Evolutionary conservation across 2,329 filamentous ascomycete genomes (phyloP).

Genomic region (Stagonosporopsis vannaccii): DNA sequence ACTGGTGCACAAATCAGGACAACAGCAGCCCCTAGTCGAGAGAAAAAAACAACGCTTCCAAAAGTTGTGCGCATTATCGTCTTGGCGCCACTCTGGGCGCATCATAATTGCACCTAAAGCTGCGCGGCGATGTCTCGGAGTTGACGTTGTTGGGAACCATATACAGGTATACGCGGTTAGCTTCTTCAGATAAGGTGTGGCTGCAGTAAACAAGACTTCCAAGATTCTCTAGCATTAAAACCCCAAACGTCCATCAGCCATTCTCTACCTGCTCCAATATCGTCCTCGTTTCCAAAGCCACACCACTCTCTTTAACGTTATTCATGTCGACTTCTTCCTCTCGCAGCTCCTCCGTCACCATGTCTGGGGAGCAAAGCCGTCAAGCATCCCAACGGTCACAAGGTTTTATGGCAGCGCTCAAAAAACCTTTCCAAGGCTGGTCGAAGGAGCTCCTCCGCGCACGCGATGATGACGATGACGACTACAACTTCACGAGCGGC

Average conservation of each 20-base stretch:
- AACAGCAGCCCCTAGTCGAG: background rate
- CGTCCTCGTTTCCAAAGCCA: background rate
- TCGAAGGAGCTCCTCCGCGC: slow-evolving; percentile 43
- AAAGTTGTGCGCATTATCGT: slow-evolving; percentile 1
- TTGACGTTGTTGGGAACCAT: slow-evolving; percentile 4
- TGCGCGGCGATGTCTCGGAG: slow-evolving; percentile 14
- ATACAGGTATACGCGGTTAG: background rate
- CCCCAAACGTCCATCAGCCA: background rate
- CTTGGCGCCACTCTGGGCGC: background rate
- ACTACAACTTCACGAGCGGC: slow-evolving; percentile 46
- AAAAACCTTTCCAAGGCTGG: slow-evolving; percentile 48
- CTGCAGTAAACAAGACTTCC: background rate
- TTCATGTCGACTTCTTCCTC: slow-evolving; percentile 15
- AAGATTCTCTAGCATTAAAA: background rate
- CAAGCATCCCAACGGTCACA: background rate
- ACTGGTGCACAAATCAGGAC: slow-evolving; percentile 1
- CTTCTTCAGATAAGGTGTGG: background rate
- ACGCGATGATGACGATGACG: slow-evolving; percentile 43
- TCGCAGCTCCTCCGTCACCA: slow-evolving; percentile 12
- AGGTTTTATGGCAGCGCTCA: slow-evolving; percentile 31
- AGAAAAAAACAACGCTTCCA: slow-evolving; percentile 1
- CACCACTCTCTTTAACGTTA: background rate
- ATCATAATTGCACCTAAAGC: background rate
- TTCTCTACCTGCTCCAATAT: background rate
- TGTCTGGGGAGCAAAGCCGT: background rate